Evolutionary conservation across 2,329 filamentous ascomycete genomes (phyloP).

Genomic region (Chrysosporium keratinophilum): DNA sequence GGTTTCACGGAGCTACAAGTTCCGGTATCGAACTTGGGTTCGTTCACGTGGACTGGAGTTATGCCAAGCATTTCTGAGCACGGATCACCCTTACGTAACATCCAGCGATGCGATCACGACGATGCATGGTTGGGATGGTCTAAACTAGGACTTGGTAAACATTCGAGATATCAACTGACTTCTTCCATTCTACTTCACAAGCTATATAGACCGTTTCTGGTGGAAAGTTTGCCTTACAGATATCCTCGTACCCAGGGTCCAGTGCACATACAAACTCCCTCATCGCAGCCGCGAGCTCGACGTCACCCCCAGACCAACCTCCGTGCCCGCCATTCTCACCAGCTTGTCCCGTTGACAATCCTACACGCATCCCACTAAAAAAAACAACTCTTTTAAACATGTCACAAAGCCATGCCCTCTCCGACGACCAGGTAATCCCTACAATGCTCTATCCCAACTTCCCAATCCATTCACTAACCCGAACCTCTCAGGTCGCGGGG

Average conservation of each 20-base stretch:
- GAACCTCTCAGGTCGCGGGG: slow-evolving; percentile 63
- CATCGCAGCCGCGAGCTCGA: slow-evolving; percentile 14
- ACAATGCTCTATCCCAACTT: not conserved
- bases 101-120: too few species aligned
- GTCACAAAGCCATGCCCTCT: slow-evolving; percentile 89
- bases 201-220: not conserved
- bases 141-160: not conserved
- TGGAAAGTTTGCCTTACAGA: not conserved
- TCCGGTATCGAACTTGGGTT: too few species aligned
- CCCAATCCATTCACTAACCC: not conserved
- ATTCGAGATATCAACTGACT: not conserved
- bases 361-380: slow-evolving; percentile 11
- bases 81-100: not conserved
- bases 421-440: slow-evolving; percentile 77
- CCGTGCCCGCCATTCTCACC: slow-evolving; percentile 8
- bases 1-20: too few species aligned
- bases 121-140: too few species aligned
- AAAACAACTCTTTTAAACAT: slow-evolving; percentile 52
- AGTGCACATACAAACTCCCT: slow-evolving; percentile 8
- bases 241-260: too few species aligned
- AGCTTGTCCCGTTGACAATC: not conserved
- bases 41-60: too few species aligned
- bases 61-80: not conserved
- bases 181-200: not conserved
- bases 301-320: slow-evolving; percentile 14